phyloP scores from a whole-genome alignment of 805 yeast genomes.

The Myxozyma neglecta region DNA sequence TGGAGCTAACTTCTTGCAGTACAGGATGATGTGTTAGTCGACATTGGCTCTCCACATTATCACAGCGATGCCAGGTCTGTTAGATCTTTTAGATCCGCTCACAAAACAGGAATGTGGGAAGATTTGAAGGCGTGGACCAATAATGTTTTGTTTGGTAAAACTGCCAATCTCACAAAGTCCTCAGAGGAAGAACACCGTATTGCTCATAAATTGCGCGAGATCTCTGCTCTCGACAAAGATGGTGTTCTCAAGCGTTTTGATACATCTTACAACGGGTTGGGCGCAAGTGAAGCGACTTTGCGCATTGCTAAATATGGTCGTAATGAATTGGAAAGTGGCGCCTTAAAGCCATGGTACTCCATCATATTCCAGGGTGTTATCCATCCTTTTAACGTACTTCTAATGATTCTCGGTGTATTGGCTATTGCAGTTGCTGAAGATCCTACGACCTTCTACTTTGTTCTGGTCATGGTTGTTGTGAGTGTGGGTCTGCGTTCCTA shows the following conservation, averaged over 20 bases:
- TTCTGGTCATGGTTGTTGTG: slow-evolving; percentile 29
- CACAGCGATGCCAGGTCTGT: slow-evolving; percentile 16
- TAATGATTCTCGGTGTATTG: slow-evolving; percentile 29
- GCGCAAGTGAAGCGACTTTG: slow-evolving; percentile 18
- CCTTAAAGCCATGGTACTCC: slow-evolving; percentile 26
- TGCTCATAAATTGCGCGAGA: slow-evolving; percentile 21
- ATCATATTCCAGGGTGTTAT: slow-evolving; percentile 25
- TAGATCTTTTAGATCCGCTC: slow-evolving; percentile 11
- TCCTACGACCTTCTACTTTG: slow-evolving; percentile 30
- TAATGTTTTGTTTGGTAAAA: slow-evolving; percentile 27
- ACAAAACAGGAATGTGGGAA: background rate
- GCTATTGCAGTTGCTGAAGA: slow-evolving; percentile 31
- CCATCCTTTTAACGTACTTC: slow-evolving; percentile 30
- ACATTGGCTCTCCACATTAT: slow-evolving; percentile 18
- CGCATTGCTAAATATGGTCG: slow-evolving; percentile 22
- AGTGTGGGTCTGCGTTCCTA: slow-evolving; percentile 29
- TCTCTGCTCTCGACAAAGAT: slow-evolving; percentile 19
- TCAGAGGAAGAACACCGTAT: slow-evolving; percentile 29
- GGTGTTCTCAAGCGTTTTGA: slow-evolving; percentile 25
- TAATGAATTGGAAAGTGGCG: slow-evolving; percentile 29
- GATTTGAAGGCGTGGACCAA: slow-evolving; percentile 22
- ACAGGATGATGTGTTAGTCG: slow-evolving; percentile 22
- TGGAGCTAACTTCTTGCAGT: background rate
- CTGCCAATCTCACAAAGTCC: slow-evolving; percentile 27
- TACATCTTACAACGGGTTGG: slow-evolving; percentile 19